Evolutionary conservation across 306 rosid species (phyloP).

Genomic region (Casuarina equisetifolia): DNA sequence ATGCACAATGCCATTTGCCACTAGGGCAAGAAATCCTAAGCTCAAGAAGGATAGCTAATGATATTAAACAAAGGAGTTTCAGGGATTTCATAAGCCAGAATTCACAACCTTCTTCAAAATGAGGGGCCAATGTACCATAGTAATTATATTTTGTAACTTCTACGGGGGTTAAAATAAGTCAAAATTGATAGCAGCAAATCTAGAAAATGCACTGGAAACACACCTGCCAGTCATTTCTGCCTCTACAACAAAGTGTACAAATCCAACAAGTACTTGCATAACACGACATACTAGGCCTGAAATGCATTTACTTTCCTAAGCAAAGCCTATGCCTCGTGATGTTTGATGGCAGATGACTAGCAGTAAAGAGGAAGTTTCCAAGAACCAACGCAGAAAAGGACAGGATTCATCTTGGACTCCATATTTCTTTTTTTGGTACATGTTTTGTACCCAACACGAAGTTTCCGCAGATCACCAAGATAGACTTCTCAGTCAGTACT

Average conservation of each 20-base stretch:
- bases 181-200: background rate
- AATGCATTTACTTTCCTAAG: background rate
- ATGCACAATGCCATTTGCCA: background rate
- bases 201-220: background rate
- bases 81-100: background rate
- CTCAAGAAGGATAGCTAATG: background rate
- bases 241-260: background rate
- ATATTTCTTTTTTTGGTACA: slow-evolving; percentile 17
- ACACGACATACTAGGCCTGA: background rate
- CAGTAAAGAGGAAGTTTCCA: slow-evolving; percentile 20
- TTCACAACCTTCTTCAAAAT: background rate
- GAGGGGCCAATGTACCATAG: background rate
- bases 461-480: slow-evolving; percentile 25
- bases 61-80: background rate
- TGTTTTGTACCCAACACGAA: slow-evolving; percentile 5
- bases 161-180: background rate
- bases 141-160: background rate
- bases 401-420: background rate
- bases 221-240: background rate
- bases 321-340: background rate
- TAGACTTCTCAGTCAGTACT: slow-evolving; percentile 8
- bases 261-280: background rate
- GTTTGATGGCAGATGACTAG: background rate
- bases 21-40: background rate
- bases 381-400: background rate